phyloP scores from a whole-genome alignment of 495 filamentous ascomycete species.

The Aspergillus incahuasiensis region DNA sequence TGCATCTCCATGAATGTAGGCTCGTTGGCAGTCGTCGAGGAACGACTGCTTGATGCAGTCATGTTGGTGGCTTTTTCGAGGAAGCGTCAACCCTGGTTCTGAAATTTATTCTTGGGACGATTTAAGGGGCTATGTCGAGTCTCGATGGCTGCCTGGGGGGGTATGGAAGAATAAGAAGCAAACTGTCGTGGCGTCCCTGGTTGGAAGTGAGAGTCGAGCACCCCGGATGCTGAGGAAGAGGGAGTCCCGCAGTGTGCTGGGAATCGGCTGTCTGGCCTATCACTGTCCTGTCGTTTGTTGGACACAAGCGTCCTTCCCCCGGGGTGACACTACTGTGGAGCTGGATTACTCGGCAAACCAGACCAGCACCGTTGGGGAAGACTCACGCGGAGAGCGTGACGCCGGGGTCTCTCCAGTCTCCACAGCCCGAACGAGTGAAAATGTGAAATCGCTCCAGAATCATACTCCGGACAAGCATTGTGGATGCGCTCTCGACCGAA shows the following conservation, averaged over 20 bases:
- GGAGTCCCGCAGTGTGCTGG: neutral
- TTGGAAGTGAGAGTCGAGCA: neutral
- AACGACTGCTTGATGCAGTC: neutral
- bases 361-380: neutral
- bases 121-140: neutral
- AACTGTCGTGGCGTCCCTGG: neutral
- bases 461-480: neutral
- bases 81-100: neutral
- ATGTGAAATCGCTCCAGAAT: neutral
- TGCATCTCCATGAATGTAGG: constrained; percentile 23
- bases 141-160: neutral
- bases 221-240: constrained; percentile 1
- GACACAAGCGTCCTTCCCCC: neutral
- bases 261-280: neutral
- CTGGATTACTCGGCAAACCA: neutral
- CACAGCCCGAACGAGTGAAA: neutral
- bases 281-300: neutral
- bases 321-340: neutral
- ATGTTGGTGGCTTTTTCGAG: neutral
- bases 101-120: neutral
- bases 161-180: neutral
- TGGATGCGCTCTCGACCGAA: neutral
- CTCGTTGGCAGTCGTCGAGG: constrained; percentile 15
- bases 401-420: neutral
- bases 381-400: neutral